Evolutionary conservation across 2,329 filamentous ascomycete species (phyloP), one percentile per base, ranked within the genome.

Genomic region (Aspergillus carbonarius): DNA sequence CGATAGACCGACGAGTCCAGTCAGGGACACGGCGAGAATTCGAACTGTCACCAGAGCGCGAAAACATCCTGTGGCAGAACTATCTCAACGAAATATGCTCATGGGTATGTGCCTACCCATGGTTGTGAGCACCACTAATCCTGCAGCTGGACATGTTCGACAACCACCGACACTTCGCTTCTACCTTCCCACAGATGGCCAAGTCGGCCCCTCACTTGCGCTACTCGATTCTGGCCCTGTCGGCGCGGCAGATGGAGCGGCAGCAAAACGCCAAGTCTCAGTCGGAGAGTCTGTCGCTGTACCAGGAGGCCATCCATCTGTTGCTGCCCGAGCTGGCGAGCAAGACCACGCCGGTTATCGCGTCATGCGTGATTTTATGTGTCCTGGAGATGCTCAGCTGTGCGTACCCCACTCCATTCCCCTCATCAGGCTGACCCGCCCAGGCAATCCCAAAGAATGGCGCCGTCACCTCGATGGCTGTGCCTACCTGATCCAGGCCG

Each of bases 81-180:
- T 72, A 68, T 54, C 51, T 72, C 15, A 62, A 69, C 15, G 70
- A 72, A 50, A 72, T 72, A 4, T 70, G 69, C 47, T 55, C 63
- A 23, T 72, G 69, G 70, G 69, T 71, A 32, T 35, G 65, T 54
- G 12, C 1, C 27, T 25, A 27, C 5, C 15, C 15, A 46, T 4
- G 4, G 20, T 9, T 0, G 10, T 12, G 10, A 18, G 6, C 9
- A 5, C 12, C 8, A 18, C 47, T 58, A 10, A 59, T 37, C 30
- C 17, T 25, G 42, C 52, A 75, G 81, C 76, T 83, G 1, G 82
- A 84, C 58, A 84, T 82, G 71, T 83, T 84, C 53, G 82, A 84
- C 62, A 74, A 75, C 30, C 71, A 80, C 49, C 72, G 76, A 1
- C 76, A 81, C 27, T 84, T 83, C 60, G 78, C 78, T 18, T 76